Conservation (phyloP, 305 asterid genomes). For the Fraxinus sp. region DNA sequence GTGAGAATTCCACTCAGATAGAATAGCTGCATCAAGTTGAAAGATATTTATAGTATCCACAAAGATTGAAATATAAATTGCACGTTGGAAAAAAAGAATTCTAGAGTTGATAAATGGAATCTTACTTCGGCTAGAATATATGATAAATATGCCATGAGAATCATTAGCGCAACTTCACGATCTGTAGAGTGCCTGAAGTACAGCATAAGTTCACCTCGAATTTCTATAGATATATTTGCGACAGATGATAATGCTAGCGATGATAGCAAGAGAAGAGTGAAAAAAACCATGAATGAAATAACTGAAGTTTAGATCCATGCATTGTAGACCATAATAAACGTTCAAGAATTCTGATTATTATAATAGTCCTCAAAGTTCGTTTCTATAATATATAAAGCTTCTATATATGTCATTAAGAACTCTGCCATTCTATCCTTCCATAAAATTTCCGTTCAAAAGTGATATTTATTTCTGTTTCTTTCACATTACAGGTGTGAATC, state of each 20-base stretch:
- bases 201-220: not conserved
- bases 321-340: not conserved
- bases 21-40: constrained; percentile 30
- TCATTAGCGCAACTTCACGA: constrained; percentile 46
- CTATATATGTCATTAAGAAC: not conserved
- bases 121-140: constrained; percentile 42
- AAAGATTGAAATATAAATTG: not conserved
- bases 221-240: not conserved
- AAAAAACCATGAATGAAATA: not conserved
- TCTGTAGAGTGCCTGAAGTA: constrained; percentile 40
- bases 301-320: not conserved
- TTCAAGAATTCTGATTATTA: not conserved
- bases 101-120: not conserved
- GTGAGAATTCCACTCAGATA: constrained; percentile 45
- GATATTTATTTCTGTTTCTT: not conserved
- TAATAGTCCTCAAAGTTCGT: not conserved
- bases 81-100: not conserved
- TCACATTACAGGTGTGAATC: not conserved
- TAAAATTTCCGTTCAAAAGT: not conserved
- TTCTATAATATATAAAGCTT: not conserved
- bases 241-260: not conserved
- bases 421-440: not conserved
- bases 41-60: not conserved
- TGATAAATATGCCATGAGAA: constrained; percentile 44
- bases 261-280: not conserved